A percentile compares a stretch with the other conserved stretches of the same genome.
Evolutionary conservation across 208 protist genomes (phyloP).

Genomic region (Crithidia sp.): DNA sequence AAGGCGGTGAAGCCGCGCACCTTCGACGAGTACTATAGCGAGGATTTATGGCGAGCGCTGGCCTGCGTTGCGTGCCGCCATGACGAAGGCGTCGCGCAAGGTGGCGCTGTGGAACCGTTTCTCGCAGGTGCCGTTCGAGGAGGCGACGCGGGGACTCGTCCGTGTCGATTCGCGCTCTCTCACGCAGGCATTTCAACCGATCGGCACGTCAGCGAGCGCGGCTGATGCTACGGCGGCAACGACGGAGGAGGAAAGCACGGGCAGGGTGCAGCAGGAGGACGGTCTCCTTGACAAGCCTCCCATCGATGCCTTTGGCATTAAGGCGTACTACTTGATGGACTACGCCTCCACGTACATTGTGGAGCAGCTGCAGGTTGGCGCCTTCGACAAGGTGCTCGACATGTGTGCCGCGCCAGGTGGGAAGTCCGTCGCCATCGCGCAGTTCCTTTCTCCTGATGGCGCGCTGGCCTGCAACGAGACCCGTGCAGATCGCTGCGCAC

Average conservation of each 20-base stretch:
- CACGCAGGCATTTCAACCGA: slow-evolving; percentile 50
- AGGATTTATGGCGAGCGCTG: slow-evolving; percentile 79
- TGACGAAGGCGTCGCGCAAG: slow-evolving; percentile 52
- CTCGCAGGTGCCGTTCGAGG: slow-evolving; percentile 71
- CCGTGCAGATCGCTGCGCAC: slow-evolving; percentile 55
- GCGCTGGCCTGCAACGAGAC: slow-evolving; percentile 80
- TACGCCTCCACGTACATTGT: slow-evolving; percentile 77
- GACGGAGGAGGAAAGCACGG: neutral
- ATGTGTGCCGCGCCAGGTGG: slow-evolving; percentile 82
- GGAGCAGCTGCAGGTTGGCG: slow-evolving; percentile 72
- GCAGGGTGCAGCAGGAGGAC: neutral
- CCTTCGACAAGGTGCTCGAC: slow-evolving; percentile 84
- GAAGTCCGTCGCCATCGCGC: slow-evolving; percentile 78
- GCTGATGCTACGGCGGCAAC: neutral
- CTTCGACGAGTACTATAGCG: slow-evolving; percentile 77
- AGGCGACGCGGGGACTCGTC: slow-evolving; percentile 55
- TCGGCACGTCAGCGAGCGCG: neutral
- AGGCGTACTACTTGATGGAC: slow-evolving; percentile 84
- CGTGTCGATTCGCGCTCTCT: slow-evolving; percentile 50
- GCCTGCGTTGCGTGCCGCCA: slow-evolving; percentile 56
- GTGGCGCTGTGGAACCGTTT: slow-evolving; percentile 85
- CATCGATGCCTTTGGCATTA: slow-evolving; percentile 65
- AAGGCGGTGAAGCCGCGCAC: slow-evolving; percentile 16
- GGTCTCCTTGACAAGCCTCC: slow-evolving; percentile 43
- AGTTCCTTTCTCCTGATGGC: slow-evolving; percentile 74